Evolutionary conservation across 768 basidiomycete genomes (phyloP), one percentile per base, ranked within the genome.

Genomic region (Russula vinacea): DNA sequence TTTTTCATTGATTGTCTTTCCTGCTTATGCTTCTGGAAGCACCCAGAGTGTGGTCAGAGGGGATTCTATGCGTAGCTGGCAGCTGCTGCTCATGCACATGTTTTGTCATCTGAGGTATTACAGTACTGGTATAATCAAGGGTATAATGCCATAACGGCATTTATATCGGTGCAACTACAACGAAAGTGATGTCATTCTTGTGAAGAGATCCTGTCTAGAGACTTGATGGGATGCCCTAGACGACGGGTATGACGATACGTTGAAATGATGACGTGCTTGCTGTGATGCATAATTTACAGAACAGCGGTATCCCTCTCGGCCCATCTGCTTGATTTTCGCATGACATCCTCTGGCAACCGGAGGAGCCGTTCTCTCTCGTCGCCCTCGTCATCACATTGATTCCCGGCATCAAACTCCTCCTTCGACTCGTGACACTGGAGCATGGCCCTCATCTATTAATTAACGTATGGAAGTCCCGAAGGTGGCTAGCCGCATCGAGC

Each of bases 271-370:
- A n/a, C n/a, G n/a, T n/a, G n/a, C n/a, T n/a, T n/a, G n/a, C n/a
- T n/a, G n/a, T n/a, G n/a, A n/a, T n/a, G n/a, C n/a, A n/a, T n/a
- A n/a, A n/a, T n/a, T n/a, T n/a, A 58, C 13, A 17, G 26, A 39
- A 39, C 7, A 32, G 47, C 19, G 58, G 37, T 5, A 19, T 64
- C 59, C 22, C 49, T 32, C 6, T 56, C 5, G 29, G 29, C 40
- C 40, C n/a, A 60, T 54, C 39, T 9, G 26, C 32, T 39, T n/a
- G 54, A 65, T 55, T 50, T 61, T 51, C n/a, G 47, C 64, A 61
- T 56, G 24, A 61, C 59, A 17, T 65, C 64, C 40, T 61, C 64
- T 22, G 61, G 54, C 33, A 65, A 56, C 58, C 59, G 55, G 19
- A 65, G 49, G 17, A 65, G 17, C n/a, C 59, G 13, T 19, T 65